phyloP scores from a whole-genome alignment of 1,284 basidiomycete species.

The Cryptococcus deneoformans region DNA sequence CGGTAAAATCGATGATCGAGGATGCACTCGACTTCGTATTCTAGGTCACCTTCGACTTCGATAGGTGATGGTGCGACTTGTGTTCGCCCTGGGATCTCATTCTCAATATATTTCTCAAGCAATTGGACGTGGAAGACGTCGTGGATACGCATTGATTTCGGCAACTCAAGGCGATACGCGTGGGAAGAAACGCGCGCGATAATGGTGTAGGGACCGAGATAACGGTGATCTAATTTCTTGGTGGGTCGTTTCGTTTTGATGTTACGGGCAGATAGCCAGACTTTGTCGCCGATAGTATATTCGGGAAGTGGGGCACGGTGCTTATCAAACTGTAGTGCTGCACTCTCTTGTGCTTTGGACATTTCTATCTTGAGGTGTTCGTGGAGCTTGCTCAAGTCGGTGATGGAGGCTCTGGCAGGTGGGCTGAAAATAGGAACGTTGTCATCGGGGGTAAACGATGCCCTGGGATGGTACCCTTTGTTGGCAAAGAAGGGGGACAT shows the following conservation, averaged over 20 bases:
- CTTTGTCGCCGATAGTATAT: conserved; percentile 35
- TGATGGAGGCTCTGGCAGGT: not conserved
- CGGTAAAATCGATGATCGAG: too few relatives aligned
- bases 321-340: not conserved
- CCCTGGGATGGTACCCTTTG: conserved; percentile 23
- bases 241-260: conserved; percentile 40
- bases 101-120: too few relatives aligned
- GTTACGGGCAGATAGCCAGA: conserved; percentile 47
- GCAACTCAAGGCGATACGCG: too few relatives aligned
- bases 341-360: not conserved
- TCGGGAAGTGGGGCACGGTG: not conserved
- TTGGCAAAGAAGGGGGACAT: too few relatives aligned
- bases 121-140: too few relatives aligned
- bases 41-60: too few relatives aligned
- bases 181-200: too few relatives aligned
- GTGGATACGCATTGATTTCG: too few relatives aligned
- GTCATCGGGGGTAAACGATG: conserved; percentile 50
- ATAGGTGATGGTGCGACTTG: not conserved
- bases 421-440: not conserved
- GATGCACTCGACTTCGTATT: too few relatives aligned
- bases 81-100: too few relatives aligned
- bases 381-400: conserved; percentile 14
- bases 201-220: too few relatives aligned
- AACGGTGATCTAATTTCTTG: too few relatives aligned
- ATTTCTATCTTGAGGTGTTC: not conserved